Base-by-base conservation (phyloP, 2,329 filamentous ascomycete species). In the Colletotrichum lindemuthianum region DNA sequence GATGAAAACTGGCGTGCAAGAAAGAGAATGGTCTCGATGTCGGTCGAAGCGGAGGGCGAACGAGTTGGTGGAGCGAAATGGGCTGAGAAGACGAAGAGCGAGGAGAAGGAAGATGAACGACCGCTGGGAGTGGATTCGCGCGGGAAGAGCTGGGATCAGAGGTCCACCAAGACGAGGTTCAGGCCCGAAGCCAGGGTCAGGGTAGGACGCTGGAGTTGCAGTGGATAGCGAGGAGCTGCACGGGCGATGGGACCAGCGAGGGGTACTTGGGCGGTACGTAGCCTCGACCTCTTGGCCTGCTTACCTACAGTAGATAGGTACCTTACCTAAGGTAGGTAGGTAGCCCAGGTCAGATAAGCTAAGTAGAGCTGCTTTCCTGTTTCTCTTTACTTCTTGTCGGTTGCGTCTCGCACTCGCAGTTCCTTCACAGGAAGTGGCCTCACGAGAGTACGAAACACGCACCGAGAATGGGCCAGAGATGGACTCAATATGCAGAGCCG, bases 121-220 rank as follows among this genome's bases (percentile, higher is more conserved):
- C 47, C 36, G 45, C 58, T 51, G 61, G 37, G 24, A 47, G 61
- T 65, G 61, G 58, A 65, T 45, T 44, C n/a, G 24, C 58, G 58
- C 51, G 61, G 61, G 58, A 65, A 59, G 63, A 65, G 63, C 63
- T 65, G 63, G 63, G 63, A 65, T 65, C 15, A n/a, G 24, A 45
- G 51, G 47, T 39, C 58, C 58, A 47, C 41, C 37, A 11, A 15
- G 45, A 52, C 52, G 32, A 57, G 63, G 63, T 57, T 47, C 63
- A 61, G 24, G 24, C 24, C 41, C 37, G 13, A 15, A 39, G 48
- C 52, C 36, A 57, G 63, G 63, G 51, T 47, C 63, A 61, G 63
- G 61, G 58, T 48, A 47, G 63, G 58, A 33, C 43, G 36, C 44
- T 64, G 60, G 50, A 64, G 60, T 48, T 24, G 39, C 40, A 47